Percentiles rank a stretch among this genome's conserved stretches.
Conservation (phyloP, 2,329 filamentous ascomycete species). For the Penicillium sp. region DNA sequence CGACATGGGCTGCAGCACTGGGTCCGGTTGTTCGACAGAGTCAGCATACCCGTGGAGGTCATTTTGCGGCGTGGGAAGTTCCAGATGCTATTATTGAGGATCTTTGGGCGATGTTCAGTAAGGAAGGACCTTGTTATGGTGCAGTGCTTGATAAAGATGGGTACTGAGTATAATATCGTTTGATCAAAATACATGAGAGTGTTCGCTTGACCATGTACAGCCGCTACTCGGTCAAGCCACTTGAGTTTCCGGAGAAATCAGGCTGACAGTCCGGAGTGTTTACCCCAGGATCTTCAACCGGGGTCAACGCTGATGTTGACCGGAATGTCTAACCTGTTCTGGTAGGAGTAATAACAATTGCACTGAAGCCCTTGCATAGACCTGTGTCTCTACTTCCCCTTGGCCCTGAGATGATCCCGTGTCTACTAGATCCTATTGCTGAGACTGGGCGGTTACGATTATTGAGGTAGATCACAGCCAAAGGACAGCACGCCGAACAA, state of each 20-base stretch:
- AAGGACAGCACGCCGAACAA: not conserved
- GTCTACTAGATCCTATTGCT: not conserved
- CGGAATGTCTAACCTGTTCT: conserved; percentile 16
- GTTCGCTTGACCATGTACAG: not conserved
- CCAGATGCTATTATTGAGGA: conserved; percentile 22
- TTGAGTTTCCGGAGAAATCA: not conserved
- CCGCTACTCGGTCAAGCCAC: not conserved
- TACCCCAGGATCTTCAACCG: not conserved
- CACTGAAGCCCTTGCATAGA: conserved; percentile 6
- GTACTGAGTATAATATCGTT: conserved; percentile 5
- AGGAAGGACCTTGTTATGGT: conserved; percentile 21
- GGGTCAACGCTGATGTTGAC: not conserved
- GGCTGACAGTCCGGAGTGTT: conserved; percentile 13
- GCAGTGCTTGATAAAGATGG: conserved; percentile 15
- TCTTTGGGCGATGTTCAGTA: conserved; percentile 23
- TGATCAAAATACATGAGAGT: too few relatives aligned
- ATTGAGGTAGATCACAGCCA: conserved; percentile 15
- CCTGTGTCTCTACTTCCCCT: conserved; percentile 6
- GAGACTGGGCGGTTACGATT: not conserved
- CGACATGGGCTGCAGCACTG: conserved; percentile 24
- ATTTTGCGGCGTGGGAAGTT: conserved; percentile 31
- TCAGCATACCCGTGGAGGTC: conserved; percentile 24
- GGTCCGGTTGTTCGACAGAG: conserved; percentile 26
- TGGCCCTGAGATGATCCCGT: not conserved
- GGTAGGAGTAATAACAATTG: conserved; percentile 13